These are phyloP conservation scores for Chytriomyces sp. DNA, from an alignment of 192 early-diverging fungal species.

Conservation along the genomic window DNA sequence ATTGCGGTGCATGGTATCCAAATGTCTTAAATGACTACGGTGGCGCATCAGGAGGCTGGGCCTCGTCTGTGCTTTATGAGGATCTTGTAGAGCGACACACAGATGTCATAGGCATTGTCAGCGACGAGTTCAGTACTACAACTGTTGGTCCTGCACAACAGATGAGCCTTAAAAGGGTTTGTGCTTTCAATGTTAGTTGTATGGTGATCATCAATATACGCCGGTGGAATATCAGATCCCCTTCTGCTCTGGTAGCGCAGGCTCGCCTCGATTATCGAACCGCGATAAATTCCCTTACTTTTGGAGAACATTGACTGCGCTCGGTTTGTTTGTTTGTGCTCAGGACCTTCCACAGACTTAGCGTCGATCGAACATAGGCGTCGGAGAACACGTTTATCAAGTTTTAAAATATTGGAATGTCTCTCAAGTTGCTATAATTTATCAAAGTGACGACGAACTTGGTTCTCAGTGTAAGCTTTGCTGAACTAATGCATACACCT, in stretches of 20 bases:
- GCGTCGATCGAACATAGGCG: no score
- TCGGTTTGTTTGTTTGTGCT: no score
- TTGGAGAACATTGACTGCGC: not conserved
- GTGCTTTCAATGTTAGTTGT: not conserved
- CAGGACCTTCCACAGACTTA: no score
- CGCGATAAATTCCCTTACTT: not conserved
- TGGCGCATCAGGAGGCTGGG: conserved; percentile 11
- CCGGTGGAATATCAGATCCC: conserved; percentile 5
- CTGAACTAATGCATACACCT: not conserved
- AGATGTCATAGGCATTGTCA: not conserved
- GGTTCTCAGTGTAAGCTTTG: not conserved
- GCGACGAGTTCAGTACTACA: conserved; percentile 2
- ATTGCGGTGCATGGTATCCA: conserved; percentile 11
- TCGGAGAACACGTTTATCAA: not conserved
- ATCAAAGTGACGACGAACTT: not conserved
- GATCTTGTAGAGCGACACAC: conserved; percentile 3
- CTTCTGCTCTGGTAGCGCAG: not conserved
- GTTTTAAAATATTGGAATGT: not conserved
- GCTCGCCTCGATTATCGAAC: not conserved
- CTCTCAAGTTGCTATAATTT: not conserved
- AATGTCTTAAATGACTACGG: not conserved
- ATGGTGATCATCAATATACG: not conserved
- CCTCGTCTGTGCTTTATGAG: not conserved
- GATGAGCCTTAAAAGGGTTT: not conserved
- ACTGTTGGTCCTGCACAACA: not conserved